phyloP scores from a whole-genome alignment of 2,329 filamentous ascomycete species.

The Neurospora crassa region DNA sequence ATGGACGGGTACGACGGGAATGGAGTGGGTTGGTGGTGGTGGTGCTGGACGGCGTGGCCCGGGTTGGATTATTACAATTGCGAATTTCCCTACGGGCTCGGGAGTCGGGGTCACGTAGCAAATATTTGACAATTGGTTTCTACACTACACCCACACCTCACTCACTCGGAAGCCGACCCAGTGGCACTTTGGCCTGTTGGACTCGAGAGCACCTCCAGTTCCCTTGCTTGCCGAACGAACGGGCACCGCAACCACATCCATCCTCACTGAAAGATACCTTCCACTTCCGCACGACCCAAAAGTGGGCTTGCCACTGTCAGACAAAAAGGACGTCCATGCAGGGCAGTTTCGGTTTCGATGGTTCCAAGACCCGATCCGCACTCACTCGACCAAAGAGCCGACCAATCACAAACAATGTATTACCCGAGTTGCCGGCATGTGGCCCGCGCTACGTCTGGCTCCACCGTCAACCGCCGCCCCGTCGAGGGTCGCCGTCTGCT shows the following conservation, averaged over 20 bases:
- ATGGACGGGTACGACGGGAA: background rate
- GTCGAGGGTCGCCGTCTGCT: background rate
- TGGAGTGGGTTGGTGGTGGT: background rate
- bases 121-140: background rate
- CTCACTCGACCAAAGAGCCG: background rate
- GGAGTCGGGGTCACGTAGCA: background rate
- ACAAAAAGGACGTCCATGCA: constrained; percentile 1
- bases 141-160: background rate
- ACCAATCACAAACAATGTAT: constrained; percentile 21
- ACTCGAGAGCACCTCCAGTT: background rate
- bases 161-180: background rate
- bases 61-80: background rate
- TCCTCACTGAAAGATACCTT: background rate
- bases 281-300: background rate
- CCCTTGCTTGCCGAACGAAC: background rate
- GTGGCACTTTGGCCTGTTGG: background rate
- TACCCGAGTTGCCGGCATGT: constrained; percentile 23
- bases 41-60: background rate
- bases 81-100: background rate
- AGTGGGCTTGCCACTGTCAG: background rate
- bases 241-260: background rate
- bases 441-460: constrained; percentile 10
- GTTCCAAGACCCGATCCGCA: constrained; percentile 7
- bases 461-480: background rate
- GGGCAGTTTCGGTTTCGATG: constrained; percentile 4